Evolutionary conservation across 768 basidiomycete species (phyloP).

Genomic region (Trichaptum fuscoviolaceum): DNA sequence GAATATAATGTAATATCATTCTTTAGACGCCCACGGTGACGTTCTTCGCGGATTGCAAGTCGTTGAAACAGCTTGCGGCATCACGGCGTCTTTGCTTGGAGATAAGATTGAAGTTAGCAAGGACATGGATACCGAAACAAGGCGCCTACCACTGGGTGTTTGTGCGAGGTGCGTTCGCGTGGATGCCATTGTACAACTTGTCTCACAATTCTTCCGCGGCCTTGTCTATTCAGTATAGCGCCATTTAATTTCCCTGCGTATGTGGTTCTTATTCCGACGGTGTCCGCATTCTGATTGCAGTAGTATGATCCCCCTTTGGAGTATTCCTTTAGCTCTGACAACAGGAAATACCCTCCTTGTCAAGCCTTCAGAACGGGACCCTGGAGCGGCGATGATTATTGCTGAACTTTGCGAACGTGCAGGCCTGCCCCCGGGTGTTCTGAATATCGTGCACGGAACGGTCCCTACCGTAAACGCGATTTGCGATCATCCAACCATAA

Average conservation of each 20-base stretch:
- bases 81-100: conserved; percentile 81
- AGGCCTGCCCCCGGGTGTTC: conserved; percentile 81
- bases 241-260: conserved; percentile 89
- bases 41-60: conserved; percentile 90
- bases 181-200: not conserved
- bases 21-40: conserved; percentile 87
- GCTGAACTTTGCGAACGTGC: conserved; percentile 90
- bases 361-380: conserved; percentile 95
- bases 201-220: not conserved
- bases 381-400: conserved; percentile 96
- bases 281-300: not conserved
- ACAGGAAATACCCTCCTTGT: conserved; percentile 93
- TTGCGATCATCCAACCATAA: conserved; percentile 87
- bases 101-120: conserved; percentile 93
- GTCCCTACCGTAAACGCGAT: conserved; percentile 89
- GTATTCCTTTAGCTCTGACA: conserved; percentile 73
- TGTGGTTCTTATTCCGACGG: not conserved
- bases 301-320: conserved; percentile 94
- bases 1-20: not conserved
- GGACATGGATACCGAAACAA: conserved; percentile 93
- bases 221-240: conserved; percentile 27
- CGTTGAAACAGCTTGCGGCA: conserved; percentile 72
- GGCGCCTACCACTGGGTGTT: conserved; percentile 83
- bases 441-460: conserved; percentile 90
- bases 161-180: conserved; percentile 38